Evolutionary conservation across 208 protist genomes (phyloP).

Genomic region (Herpetomonas muscarum): DNA sequence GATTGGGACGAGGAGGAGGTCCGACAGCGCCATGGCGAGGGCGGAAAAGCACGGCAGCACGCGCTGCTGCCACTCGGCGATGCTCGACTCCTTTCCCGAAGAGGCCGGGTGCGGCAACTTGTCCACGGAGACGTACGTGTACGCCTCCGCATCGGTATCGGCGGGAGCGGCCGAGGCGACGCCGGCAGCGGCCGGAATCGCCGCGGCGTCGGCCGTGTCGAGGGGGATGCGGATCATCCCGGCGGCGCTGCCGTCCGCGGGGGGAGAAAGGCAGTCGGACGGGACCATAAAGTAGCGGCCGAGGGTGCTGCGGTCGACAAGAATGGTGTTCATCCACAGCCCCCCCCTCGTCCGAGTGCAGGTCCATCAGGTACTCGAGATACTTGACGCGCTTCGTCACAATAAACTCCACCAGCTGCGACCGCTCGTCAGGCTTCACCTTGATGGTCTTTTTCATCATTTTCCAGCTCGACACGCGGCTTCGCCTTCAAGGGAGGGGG

Average conservation of each 20-base stretch:
- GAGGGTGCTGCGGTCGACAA: conserved; percentile 27
- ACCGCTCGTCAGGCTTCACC: conserved; percentile 41
- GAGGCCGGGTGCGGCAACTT: conserved; percentile 12
- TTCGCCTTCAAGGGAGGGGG: background rate
- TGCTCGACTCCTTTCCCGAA: conserved; percentile 10
- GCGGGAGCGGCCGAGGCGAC: background rate
- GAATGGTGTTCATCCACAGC: conserved; percentile 77
- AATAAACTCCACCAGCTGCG: conserved; percentile 56
- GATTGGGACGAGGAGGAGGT: conserved; percentile 49
- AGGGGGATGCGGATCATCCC: conserved; percentile 3
- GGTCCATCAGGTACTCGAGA: conserved; percentile 57
- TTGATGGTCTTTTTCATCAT: conserved; percentile 51
- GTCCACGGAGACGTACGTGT: conserved; percentile 14
- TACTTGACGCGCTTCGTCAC: conserved; percentile 65
- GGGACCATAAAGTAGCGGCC: conserved; percentile 9
- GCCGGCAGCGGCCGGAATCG: background rate
- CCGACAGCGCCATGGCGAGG: conserved; percentile 60
- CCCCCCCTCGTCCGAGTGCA: conserved; percentile 54
- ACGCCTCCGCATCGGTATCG: background rate
- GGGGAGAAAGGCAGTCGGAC: background rate
- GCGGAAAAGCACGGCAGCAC: conserved; percentile 43
- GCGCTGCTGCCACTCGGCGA: conserved; percentile 19
- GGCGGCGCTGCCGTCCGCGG: background rate
- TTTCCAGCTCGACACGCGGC: background rate
- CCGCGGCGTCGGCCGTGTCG: background rate